phyloP scores from a whole-genome alignment of 495 filamentous ascomycete genomes.

The Bryoglossum gracile region DNA sequence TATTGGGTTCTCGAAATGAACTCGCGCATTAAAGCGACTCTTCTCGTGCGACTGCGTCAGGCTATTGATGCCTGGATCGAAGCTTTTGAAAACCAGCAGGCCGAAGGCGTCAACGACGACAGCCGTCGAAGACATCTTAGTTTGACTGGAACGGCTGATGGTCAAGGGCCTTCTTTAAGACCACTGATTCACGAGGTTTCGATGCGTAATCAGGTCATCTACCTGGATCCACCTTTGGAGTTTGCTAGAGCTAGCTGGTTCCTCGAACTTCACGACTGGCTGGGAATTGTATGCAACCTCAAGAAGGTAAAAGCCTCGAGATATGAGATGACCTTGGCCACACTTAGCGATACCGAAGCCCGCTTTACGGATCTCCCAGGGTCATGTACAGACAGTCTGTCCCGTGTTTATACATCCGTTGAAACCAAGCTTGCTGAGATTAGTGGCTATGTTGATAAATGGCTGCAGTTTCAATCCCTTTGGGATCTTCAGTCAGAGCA shows the following conservation, averaged over 20 bases:
- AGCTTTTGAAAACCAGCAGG: constrained; percentile 60
- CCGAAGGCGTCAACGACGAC: constrained; percentile 35
- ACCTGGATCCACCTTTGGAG: constrained; percentile 86
- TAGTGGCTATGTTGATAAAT: constrained; percentile 83
- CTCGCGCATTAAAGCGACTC: constrained; percentile 65
- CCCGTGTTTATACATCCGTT: constrained; percentile 69
- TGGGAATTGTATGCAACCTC: constrained; percentile 85
- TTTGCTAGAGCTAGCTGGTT: constrained; percentile 93
- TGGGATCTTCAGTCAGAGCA: constrained; percentile 97
- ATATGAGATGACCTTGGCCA: constrained; percentile 78
- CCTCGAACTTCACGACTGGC: constrained; percentile 83
- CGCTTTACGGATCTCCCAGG: constrained; percentile 83
- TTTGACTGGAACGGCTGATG: constrained; percentile 32
- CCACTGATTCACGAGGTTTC: constrained; percentile 81
- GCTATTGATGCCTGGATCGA: constrained; percentile 80
- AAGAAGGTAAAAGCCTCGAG: constrained; percentile 89
- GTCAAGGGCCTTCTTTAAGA: constrained; percentile 46
- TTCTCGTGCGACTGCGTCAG: constrained; percentile 68
- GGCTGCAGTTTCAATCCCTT: constrained; percentile 96
- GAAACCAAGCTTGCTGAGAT: constrained; percentile 73
- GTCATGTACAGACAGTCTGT: constrained; percentile 67
- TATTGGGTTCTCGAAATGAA: constrained; percentile 87
- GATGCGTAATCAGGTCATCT: constrained; percentile 95
- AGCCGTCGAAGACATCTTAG: constrained; percentile 34
- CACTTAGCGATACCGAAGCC: constrained; percentile 56